Conservation (phyloP, 805 yeast genomes). For the Candida silvatica region DNA sequence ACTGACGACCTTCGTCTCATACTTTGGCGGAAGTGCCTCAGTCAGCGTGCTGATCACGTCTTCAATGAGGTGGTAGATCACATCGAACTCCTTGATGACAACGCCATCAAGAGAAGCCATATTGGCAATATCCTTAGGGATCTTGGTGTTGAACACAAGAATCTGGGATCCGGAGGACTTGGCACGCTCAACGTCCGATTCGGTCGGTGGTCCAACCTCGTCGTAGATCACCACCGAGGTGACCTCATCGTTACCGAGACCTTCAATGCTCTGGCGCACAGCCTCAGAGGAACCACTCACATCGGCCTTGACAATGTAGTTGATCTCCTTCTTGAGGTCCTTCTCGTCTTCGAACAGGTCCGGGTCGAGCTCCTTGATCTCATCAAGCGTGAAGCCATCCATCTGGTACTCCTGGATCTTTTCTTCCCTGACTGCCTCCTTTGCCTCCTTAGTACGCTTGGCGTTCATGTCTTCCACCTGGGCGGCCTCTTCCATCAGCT, state of each 20-base stretch:
- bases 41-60: conserved; percentile 64
- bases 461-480: conserved; percentile 68
- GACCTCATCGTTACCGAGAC: conserved; percentile 85
- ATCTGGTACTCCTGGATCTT: conserved; percentile 47
- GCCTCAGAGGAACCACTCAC: conserved; percentile 96
- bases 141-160: conserved; percentile 67
- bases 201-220: conserved; percentile 73
- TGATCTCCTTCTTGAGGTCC: conserved; percentile 27
- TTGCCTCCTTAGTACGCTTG: conserved; percentile 46
- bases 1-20: conserved; percentile 57
- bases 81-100: conserved; percentile 54
- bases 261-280: conserved; percentile 67
- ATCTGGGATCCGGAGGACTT: conserved; percentile 63
- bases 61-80: conserved; percentile 84
- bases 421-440: conserved; percentile 43
- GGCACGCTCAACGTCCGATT: conserved; percentile 60
- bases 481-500: conserved; percentile 45
- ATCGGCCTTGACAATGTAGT: conserved; percentile 79
- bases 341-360: conserved; percentile 25
- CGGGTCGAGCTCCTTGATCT: conserved; percentile 28
- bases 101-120: conserved; percentile 54
- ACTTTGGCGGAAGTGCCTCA: conserved; percentile 51
- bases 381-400: conserved; percentile 51
- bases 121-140: conserved; percentile 52
- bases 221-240: conserved; percentile 56